phyloP scores from a whole-genome alignment of 2,329 filamentous ascomycete species.

The Plenodomus lindquistii region DNA sequence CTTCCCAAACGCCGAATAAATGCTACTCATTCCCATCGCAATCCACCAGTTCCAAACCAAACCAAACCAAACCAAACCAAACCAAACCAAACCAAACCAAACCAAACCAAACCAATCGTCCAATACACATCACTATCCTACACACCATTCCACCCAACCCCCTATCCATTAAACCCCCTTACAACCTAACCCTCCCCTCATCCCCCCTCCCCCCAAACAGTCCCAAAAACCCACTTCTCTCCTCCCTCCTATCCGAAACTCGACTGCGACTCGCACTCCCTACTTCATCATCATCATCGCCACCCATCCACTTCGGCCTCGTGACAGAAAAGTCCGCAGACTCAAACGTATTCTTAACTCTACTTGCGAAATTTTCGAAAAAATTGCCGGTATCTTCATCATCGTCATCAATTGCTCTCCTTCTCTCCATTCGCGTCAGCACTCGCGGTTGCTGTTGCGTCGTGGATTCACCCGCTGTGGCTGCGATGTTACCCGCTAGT shows the following conservation, averaged over 20 bases:
- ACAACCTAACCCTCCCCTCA: slow-evolving; percentile 41
- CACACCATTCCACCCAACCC: neutral
- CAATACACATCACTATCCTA: too few relatives aligned
- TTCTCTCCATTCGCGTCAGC: slow-evolving; percentile 15
- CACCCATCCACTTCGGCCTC: slow-evolving; percentile 80
- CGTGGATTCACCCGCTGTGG: neutral
- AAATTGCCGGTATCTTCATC: slow-evolving; percentile 76
- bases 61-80: too few relatives aligned
- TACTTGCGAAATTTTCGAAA: slow-evolving; percentile 79
- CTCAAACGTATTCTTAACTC: slow-evolving; percentile 91
- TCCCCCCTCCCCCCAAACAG: slow-evolving; percentile 40
- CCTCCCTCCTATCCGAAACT: slow-evolving; percentile 5
- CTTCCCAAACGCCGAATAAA: too few relatives aligned
- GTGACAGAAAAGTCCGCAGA: slow-evolving; percentile 59
- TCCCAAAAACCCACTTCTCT: slow-evolving; percentile 24
- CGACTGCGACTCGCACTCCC: slow-evolving; percentile 8
- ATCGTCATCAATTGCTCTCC: slow-evolving; percentile 44
- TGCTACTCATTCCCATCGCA: too few relatives aligned
- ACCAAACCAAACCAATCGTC: too few relatives aligned
- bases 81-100: too few relatives aligned
- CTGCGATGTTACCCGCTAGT: neutral
- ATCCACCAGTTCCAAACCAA: too few relatives aligned
- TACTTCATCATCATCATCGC: slow-evolving; percentile 46
- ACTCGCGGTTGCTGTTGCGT: slow-evolving; percentile 10
- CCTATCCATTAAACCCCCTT: neutral